Conservation (phyloP, 345 rosid genomes). For the Syzygium jambos region DNA sequence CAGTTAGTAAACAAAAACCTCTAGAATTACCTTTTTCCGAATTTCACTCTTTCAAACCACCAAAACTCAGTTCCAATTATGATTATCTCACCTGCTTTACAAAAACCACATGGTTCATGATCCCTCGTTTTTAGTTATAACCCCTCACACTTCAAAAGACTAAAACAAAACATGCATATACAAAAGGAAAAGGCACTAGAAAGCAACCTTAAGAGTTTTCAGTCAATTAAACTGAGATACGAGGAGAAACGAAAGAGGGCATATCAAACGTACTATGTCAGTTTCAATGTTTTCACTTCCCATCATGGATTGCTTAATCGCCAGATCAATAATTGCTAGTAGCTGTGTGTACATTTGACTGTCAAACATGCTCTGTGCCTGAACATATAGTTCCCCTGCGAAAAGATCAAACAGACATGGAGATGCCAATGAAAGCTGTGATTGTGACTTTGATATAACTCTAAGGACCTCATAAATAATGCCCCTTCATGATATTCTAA, state of each 20-base stretch:
- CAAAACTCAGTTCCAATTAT: neutral
- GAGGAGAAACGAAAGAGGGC: neutral
- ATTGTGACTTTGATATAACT: neutral
- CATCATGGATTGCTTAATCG: slow-evolving; percentile 47
- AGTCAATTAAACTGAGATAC: neutral
- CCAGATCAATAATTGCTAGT: slow-evolving; percentile 60
- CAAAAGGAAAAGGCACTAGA: neutral
- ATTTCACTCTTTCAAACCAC: neutral
- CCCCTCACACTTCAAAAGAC: neutral
- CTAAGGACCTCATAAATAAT: neutral
- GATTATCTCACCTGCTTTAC: neutral
- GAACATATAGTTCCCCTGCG: slow-evolving; percentile 83
- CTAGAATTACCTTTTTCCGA: neutral
- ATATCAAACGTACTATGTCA: slow-evolving; percentile 57
- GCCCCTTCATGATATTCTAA: neutral
- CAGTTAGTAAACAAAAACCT: neutral
- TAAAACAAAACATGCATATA: neutral
- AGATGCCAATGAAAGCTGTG: neutral
- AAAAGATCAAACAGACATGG: slow-evolving; percentile 9
- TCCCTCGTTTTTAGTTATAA: neutral
- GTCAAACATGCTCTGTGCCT: slow-evolving; percentile 83
- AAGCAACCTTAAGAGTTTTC: neutral
- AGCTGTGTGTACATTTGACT: slow-evolving; percentile 65
- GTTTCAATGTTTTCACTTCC: slow-evolving; percentile 51
- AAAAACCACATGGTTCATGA: neutral